A percentile compares a stretch with the other conserved stretches of the same genome.
Conservation (phyloP, 768 basidiomycete genomes). For the Amanita rubescens region DNA sequence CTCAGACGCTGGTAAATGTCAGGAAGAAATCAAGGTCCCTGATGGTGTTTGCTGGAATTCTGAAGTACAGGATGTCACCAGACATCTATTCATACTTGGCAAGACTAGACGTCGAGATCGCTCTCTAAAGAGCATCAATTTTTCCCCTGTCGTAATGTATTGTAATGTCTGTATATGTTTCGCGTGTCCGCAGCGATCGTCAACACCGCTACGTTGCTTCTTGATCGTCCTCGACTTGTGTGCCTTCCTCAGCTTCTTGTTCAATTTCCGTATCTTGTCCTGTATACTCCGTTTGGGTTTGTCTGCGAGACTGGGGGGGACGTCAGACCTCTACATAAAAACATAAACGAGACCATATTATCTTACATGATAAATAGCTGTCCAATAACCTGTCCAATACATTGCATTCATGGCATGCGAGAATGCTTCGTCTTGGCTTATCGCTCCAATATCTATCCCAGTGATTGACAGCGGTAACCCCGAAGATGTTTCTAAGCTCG, state of each 20-base stretch:
- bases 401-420: conserved; percentile 66
- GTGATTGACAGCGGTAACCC: conserved; percentile 12
- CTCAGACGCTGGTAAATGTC: conserved; percentile 55
- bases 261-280: background rate
- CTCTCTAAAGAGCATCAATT: conserved; percentile 38
- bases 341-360: background rate
- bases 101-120: conserved; percentile 79
- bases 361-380: conserved; percentile 74
- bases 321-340: conserved; percentile 1
- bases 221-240: background rate
- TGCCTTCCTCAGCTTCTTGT: background rate
- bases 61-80: conserved; percentile 85
- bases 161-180: too few relatives aligned
- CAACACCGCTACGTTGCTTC: background rate
- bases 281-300: conserved; percentile 3
- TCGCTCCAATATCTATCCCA: conserved; percentile 24
- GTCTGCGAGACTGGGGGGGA: conserved; percentile 26
- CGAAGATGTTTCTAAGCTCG: conserved; percentile 37
- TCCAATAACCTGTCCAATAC: conserved; percentile 89
- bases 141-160: background rate
- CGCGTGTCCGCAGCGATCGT: background rate
- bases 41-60: conserved; percentile 82
- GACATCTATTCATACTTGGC: conserved; percentile 89
- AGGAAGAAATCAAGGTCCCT: conserved; percentile 78
- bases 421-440: conserved; percentile 71